Conservation (phyloP, 495 filamentous ascomycete species). For the Penicillium bialowiezense region DNA sequence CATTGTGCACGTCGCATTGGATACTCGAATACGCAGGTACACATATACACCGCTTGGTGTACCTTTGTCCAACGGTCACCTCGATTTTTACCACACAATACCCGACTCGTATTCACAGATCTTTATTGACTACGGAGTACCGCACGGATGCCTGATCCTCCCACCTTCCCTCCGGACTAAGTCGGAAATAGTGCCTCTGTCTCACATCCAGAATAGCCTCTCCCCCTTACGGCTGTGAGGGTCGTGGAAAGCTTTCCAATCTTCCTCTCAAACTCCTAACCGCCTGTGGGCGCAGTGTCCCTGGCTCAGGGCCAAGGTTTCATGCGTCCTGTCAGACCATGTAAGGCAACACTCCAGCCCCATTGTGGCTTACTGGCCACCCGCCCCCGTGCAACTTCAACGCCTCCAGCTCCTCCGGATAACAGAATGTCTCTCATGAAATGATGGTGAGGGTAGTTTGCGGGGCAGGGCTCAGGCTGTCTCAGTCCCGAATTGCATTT, state of each 20-base stretch:
- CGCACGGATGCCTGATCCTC: background rate
- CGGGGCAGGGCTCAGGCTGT: conserved; percentile 2
- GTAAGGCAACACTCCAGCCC: conserved; percentile 5
- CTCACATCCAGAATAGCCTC: conserved; percentile 5
- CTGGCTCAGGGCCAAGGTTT: background rate
- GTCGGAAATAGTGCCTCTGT: conserved; percentile 2
- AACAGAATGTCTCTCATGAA: background rate
- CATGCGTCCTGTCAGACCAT: conserved; percentile 2
- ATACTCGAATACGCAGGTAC: too few relatives aligned
- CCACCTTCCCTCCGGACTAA: background rate
- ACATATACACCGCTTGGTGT: too few relatives aligned
- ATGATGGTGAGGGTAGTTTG: background rate
- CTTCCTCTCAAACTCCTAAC: conserved; percentile 2
- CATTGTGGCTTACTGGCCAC: conserved; percentile 5
- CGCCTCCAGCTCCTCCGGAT: too few relatives aligned
- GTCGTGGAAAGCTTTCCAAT: background rate
- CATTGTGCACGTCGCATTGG: conserved; percentile 1
- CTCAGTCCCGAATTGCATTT: conserved; percentile 1
- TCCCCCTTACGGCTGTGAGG: conserved; percentile 7
- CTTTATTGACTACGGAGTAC: background rate
- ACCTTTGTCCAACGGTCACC: too few relatives aligned
- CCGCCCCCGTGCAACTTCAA: background rate
- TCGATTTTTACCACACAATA: too few relatives aligned
- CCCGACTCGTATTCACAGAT: background rate
- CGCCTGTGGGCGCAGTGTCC: background rate